Conservation (phyloP, 2,329 filamentous ascomycete species). For the Camillea tinctor region DNA sequence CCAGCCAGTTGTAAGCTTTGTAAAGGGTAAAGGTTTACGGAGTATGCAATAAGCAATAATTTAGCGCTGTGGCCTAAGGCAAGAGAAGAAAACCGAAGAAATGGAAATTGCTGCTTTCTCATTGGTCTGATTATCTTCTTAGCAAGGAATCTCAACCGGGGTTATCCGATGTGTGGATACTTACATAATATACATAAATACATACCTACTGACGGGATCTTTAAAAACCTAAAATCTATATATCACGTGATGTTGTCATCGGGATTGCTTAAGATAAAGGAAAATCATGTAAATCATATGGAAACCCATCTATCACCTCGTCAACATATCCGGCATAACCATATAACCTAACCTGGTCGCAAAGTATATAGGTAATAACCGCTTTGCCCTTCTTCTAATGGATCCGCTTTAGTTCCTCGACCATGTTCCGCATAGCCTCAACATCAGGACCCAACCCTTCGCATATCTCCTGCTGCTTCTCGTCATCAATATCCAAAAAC, state of each 20-base stretch:
- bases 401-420: slow-evolving; percentile 62
- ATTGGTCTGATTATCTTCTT: slow-evolving; percentile 39
- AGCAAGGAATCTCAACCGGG: background rate
- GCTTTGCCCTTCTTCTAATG: slow-evolving; percentile 49
- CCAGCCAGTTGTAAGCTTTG: background rate
- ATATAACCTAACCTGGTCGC: no score
- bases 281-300: no score
- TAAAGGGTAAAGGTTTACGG: background rate
- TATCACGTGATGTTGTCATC: no score
- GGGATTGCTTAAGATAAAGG: no score
- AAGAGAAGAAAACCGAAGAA: slow-evolving; percentile 24
- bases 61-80: slow-evolving; percentile 41
- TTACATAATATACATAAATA: no score
- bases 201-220: no score
- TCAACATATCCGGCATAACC: no score
- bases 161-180: background rate
- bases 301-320: no score
- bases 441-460: slow-evolving; percentile 59
- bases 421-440: slow-evolving; percentile 59
- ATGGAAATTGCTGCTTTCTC: slow-evolving; percentile 43
- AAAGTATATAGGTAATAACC: no score
- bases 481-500: slow-evolving; percentile 71
- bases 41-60: background rate
- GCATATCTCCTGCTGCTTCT: slow-evolving; percentile 52
- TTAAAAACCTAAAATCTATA: no score